Evolutionary conservation across 2,329 filamentous ascomycete species (phyloP), one percentile per base, ranked within the genome.

Genomic region (Aspergillus sp.): DNA sequence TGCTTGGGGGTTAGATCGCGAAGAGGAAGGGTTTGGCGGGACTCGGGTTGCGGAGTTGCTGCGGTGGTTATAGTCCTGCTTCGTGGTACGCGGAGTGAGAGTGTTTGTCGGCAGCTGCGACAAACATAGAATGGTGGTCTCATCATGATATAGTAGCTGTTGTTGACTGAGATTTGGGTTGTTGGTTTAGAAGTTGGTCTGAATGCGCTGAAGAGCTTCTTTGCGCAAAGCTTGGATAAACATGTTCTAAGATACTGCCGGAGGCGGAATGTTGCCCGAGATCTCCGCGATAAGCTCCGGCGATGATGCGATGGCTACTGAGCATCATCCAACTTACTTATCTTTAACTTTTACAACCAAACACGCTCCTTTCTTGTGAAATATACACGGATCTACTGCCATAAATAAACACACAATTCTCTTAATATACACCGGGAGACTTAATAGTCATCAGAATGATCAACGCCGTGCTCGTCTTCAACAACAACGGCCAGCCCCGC

Each of bases 391-490:
- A n/a, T 37, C 27, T n/a, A 8, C 15, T 37, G 34, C 12, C 13
- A 15, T 37, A 37, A 37, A 6, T n/a, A 13, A 15, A 37, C 15
- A 15, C 5, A 5, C n/a, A 15, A 4, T 7, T n/a, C 34, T n/a
- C 3, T n/a, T 37, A 37, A 37, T n/a, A n/a, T 37, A 37, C 34
- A 13, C n/a, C 9, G 13, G 2, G 34, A 37, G 9, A 20, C 13
- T 54, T 17, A 46, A 22, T 9, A 27, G 15, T 41, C 20, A 22
- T 27, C 62, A 72, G 64, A 66, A 99, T 99, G 95, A 98, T 99
- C 77, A 99, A 96, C 82, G 95, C 96, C 33, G 93, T 99, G 61
- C 83, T 99, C 65, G 93, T 99, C 74, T 99, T 99, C 82, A 99
- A 99, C 73, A 96, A 96, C 80, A 91, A 93, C 68, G 95, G 95